Evolutionary conservation across 148 eudicot species (phyloP), one percentile per base, ranked within the genome.

Genomic region (Fagopyrum esculentum): DNA sequence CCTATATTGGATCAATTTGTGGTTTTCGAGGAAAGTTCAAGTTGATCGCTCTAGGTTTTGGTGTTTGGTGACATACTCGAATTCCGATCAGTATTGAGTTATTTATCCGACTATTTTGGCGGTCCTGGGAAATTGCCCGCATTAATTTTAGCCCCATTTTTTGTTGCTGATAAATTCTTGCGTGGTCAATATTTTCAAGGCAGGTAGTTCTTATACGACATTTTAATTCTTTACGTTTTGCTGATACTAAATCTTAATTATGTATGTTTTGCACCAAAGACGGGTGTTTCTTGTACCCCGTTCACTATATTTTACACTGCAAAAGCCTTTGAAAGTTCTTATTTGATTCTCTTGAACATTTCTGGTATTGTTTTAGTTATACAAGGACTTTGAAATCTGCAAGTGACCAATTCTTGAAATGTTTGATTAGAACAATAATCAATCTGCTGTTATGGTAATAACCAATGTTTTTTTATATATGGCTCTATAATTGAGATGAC

Each of bases 1-100:
- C 63, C 63, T 57, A 57, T 29, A 57, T 57, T 57, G 63, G 63
- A 57, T 57, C 63, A 57, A 57, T 57, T 57, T 57, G 63, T 57
- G 30, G 9, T 57, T 57, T 57, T 57, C 30, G 63, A 6, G 29
- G 9, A 15, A 57, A 19, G 29, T 57, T 57, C 60, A n/a, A 57
- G 63, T 6, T 19, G 63, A 57, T 57, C 30, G 63, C 9, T 22
- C 5, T 57, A 57, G 63, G 63, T 19, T 8, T 57, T 57, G 3
- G 9, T 19, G 8, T 22, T 29, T 57, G n/a, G 63, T n/a, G 5
- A 57, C 22, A 57, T 57, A 57, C 10, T 26, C 63, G 63, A 57
- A 57, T 57, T 57, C n/a, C 63, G 29, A 57, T 57, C 9, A 17
- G 4, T 57, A 57, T 57, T 57, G 9, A n/a, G 63, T 5, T 57